Evolutionary conservation across 495 filamentous ascomycete species (phyloP).

Genomic region (Podospora pseudocomata): DNA sequence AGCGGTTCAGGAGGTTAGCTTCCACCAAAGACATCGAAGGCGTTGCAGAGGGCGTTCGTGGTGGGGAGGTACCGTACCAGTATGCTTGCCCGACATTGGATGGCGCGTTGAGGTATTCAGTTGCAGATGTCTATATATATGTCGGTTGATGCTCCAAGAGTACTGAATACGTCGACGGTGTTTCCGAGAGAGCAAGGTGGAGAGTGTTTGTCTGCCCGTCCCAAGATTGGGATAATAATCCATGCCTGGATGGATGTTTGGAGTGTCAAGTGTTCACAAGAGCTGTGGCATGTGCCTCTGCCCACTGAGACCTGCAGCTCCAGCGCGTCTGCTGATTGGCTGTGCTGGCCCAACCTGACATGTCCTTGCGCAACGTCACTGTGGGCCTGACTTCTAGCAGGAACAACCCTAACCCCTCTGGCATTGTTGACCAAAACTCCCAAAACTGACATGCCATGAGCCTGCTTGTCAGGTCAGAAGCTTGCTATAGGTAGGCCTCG

Average conservation of each 20-base stretch:
- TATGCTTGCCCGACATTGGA: not conserved
- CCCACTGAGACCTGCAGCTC: slow-evolving; percentile 8
- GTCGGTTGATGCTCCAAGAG: not conserved
- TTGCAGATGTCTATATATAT: not conserved
- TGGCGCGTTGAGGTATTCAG: not conserved
- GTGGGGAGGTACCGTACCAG: not conserved
- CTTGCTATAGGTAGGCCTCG: too few relatives aligned
- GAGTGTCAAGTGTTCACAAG: not conserved
- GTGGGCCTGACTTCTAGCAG: not conserved
- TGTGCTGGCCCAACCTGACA: not conserved
- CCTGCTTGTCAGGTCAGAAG: too few relatives aligned
- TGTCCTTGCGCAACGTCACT: not conserved
- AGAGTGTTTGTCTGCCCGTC: not conserved
- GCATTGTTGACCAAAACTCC: too few relatives aligned
- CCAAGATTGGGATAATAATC: not conserved
- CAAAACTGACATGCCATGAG: too few relatives aligned
- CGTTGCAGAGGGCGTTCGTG: not conserved
- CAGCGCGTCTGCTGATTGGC: not conserved
- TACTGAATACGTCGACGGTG: not conserved
- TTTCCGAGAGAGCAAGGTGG: not conserved
- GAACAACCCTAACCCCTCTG: not conserved
- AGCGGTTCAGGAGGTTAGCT: not conserved
- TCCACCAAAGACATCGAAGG: not conserved
- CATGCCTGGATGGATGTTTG: slow-evolving; percentile 4
- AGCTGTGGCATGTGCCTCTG: slow-evolving; percentile 4